These are phyloP conservation scores for Claviceps paspali DNA, from an alignment of 2,329 filamentous ascomycete species.

Conservation along the genomic window DNA sequence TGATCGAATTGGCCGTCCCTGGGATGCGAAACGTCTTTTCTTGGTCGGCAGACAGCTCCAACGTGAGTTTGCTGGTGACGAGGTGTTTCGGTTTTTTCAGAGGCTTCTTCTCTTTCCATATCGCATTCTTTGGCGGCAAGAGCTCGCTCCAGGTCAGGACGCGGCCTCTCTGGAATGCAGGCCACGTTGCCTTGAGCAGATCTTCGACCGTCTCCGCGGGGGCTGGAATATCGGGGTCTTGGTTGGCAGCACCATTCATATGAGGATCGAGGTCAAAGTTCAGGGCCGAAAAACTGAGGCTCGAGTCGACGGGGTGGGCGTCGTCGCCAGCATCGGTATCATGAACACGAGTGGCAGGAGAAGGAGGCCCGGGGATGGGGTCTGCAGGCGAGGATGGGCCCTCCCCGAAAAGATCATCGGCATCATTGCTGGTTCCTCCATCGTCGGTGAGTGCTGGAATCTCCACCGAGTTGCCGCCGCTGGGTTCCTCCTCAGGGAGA, in stretches of 20 bases:
- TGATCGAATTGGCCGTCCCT: conserved; percentile 37
- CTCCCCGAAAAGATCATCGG: conserved; percentile 57
- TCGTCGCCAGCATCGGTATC: conserved; percentile 23
- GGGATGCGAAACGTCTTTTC: conserved; percentile 73
- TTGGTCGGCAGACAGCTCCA: conserved; percentile 76
- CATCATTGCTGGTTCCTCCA: conserved; percentile 42
- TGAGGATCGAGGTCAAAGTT: conserved; percentile 34
- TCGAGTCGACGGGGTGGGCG: conserved; percentile 16
- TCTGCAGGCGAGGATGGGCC: conserved; percentile 35
- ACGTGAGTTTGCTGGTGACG: conserved; percentile 70
- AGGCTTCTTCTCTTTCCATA: conserved; percentile 66
- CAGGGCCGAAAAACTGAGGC: conserved; percentile 24
- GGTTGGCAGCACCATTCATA: conserved; percentile 30
- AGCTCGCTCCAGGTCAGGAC: conserved; percentile 69
- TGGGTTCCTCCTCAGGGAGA: conserved; percentile 59
- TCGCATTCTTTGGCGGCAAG: conserved; percentile 64
- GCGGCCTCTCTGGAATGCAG: conserved; percentile 60
- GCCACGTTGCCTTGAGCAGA: conserved; percentile 65
- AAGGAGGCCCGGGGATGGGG: conserved; percentile 24
- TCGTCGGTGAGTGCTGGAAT: conserved; percentile 43
- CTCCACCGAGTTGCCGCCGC: conserved; percentile 26
- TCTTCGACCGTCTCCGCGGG: conserved; percentile 61
- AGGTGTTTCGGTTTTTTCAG: conserved; percentile 67
- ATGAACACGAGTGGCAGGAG: conserved; percentile 27
- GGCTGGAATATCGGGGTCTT: conserved; percentile 49